A percentile compares a stretch with the other conserved stretches of the same genome.
These are phyloP conservation scores for Cinchona pubescens DNA, from an alignment of 257 asterid genomes.

Conservation along the genomic window DNA sequence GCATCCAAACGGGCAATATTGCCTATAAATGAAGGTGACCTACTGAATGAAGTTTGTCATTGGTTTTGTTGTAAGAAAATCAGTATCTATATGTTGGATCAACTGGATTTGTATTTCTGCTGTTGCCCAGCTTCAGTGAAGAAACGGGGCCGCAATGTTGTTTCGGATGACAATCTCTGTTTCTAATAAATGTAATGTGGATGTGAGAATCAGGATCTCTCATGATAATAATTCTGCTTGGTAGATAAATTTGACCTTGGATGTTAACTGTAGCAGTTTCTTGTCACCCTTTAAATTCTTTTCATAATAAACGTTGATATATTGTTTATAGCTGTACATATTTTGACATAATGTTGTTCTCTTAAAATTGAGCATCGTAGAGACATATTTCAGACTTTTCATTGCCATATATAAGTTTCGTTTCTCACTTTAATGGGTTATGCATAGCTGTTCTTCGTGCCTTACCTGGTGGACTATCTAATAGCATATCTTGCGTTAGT, in stretches of 20 bases:
- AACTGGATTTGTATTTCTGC: neutral
- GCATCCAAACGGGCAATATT: conserved; percentile 1
- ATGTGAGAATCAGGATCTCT: neutral
- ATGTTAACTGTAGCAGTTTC: neutral
- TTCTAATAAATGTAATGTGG: neutral
- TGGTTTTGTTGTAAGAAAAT: neutral
- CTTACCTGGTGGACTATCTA: too few relatives aligned
- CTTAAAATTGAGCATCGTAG: conserved; percentile 1
- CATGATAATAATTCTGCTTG: conserved; percentile 2
- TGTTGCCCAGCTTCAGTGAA: neutral
- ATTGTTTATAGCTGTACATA: conserved; percentile 12
- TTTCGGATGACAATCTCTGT: conserved; percentile 1
- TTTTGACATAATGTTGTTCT: neutral
- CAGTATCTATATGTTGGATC: neutral
- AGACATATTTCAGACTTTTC: neutral
- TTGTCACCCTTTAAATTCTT: neutral
- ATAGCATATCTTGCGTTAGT: too few relatives aligned
- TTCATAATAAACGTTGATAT: conserved; percentile 5
- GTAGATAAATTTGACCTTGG: conserved; percentile 9
- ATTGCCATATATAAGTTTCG: too few relatives aligned
- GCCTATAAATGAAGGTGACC: neutral
- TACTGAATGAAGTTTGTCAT: neutral
- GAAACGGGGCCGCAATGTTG: neutral
- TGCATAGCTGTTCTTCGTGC: neutral
- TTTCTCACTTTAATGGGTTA: neutral